Conservation (phyloP, 495 filamentous ascomycete species). For the Penicillium waksmanii region DNA sequence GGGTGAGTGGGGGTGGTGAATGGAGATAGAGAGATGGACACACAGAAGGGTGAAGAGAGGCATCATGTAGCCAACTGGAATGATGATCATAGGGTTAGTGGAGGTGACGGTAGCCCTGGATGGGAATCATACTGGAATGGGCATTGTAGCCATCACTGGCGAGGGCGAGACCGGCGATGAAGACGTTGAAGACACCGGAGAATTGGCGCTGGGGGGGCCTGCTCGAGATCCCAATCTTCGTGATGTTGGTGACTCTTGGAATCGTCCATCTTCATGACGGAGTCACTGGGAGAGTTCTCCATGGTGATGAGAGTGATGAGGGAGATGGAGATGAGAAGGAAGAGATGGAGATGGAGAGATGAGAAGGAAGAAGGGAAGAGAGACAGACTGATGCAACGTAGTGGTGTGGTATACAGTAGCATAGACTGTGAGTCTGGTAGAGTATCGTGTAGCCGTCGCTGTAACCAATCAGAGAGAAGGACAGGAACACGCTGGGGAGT, state of each 20-base stretch:
- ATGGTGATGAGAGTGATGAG: slow-evolving; percentile 10
- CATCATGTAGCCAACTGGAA: slow-evolving; percentile 45
- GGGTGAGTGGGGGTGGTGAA: background rate
- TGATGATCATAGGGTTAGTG: no score
- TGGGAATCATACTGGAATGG: slow-evolving; percentile 40
- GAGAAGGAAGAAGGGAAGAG: background rate
- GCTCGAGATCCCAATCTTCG: slow-evolving; percentile 17
- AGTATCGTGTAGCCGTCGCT: no score
- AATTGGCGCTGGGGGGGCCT: slow-evolving; percentile 12
- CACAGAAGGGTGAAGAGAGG: slow-evolving; percentile 42
- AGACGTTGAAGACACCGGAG: slow-evolving; percentile 35
- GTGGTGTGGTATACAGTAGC: background rate
- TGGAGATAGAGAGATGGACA: slow-evolving; percentile 13
- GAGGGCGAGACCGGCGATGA: slow-evolving; percentile 41
- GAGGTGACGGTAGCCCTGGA: no score
- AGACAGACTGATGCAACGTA: background rate
- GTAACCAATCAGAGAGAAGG: no score
- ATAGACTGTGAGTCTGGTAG: no score
- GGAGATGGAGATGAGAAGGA: background rate
- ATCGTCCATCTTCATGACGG: slow-evolving; percentile 19
- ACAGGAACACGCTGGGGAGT: no score
- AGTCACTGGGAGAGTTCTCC: slow-evolving; percentile 19
- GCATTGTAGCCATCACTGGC: slow-evolving; percentile 51
- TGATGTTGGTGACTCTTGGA: slow-evolving; percentile 11
- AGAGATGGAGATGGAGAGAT: background rate